Base-by-base conservation (phyloP, 2,329 filamentous ascomycete species). In the Fusarium odoratissimum region DNA sequence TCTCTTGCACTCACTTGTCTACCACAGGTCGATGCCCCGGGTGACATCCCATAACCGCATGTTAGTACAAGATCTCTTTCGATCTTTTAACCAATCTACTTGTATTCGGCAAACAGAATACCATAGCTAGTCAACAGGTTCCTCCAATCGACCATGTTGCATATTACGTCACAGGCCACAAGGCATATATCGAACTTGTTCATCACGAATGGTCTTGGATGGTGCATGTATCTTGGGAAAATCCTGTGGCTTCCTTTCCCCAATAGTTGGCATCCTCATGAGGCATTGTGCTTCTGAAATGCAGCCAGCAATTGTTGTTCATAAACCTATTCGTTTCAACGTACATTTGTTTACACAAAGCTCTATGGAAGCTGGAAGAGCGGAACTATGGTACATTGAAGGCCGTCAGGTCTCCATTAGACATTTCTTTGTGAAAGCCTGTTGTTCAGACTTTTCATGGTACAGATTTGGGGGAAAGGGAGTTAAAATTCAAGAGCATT, bases 341-440 rank as follows among this genome's bases (percentile, higher is more conserved):
- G 75, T 80, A 79, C 74, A 80, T 76, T 74, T 82, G 79, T 82
- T 83, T 82, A 83, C 82, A 84, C 79, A 82, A 83, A 79, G 79
- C 78, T 82, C 81, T 81, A 80, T 80, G 71, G 78, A 79, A 78
- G 77, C 75, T 76, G 71, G 73, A 80, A 80, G 79, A 82, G 78
- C 78, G 74, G 78, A 71, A 79, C 79, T 83, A 83, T 83, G 79
- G 81, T 84, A 84, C 82, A 84, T 77, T 66, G 78, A 79, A 79
- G 76, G 75, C 76, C 76, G 64, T 72, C 68, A 76, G 73, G 75
- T 75, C 77, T 79, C 73, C 77, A 72, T 77, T 71, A 58, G 58
- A 70, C 45, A 67, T 67, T 67, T 67, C 62, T 69, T 72, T 71
- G 63, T 17, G 59, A 44, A 68, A 65, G 68, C 58, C 71, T 60